Evolutionary conservation across 371 early-diverging fungal species (phyloP).

Genomic region (Mucor racemosus): DNA sequence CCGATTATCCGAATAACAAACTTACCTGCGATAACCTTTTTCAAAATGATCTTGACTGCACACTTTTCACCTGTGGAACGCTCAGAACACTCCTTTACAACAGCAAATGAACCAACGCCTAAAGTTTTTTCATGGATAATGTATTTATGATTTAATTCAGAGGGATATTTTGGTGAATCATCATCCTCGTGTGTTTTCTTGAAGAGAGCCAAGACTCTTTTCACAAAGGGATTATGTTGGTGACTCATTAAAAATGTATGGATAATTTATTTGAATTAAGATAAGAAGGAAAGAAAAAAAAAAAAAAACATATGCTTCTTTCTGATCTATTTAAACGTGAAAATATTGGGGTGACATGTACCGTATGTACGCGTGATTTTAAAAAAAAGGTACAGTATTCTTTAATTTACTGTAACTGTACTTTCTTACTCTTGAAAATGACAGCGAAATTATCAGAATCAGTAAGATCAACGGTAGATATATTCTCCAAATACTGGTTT

Average conservation of each 20-base stretch:
- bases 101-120: constrained; percentile 80
- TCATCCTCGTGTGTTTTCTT: constrained; percentile 46
- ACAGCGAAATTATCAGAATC: not conserved
- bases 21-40: constrained; percentile 59
- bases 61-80: constrained; percentile 58
- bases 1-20: constrained; percentile 4
- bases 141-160: constrained; percentile 48
- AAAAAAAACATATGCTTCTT: not conserved
- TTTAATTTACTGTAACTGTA: not conserved
- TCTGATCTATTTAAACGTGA: not conserved
- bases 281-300: constrained; percentile 1
- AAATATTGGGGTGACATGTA: not conserved
- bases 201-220: constrained; percentile 43
- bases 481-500: not conserved
- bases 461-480: not conserved
- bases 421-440: not conserved
- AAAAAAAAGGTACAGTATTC: not conserved
- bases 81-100: constrained; percentile 71
- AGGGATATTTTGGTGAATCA: constrained; percentile 37
- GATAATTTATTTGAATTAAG: not conserved
- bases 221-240: constrained; percentile 34
- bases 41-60: constrained; percentile 86
- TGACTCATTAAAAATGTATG: constrained; percentile 5
- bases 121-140: constrained; percentile 48
- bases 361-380: not conserved